Percentiles rank a stretch among this genome's conserved stretches.
Evolutionary conservation across 495 filamentous ascomycete species (phyloP).

Genomic region (Hypoxylon lenormandii): DNA sequence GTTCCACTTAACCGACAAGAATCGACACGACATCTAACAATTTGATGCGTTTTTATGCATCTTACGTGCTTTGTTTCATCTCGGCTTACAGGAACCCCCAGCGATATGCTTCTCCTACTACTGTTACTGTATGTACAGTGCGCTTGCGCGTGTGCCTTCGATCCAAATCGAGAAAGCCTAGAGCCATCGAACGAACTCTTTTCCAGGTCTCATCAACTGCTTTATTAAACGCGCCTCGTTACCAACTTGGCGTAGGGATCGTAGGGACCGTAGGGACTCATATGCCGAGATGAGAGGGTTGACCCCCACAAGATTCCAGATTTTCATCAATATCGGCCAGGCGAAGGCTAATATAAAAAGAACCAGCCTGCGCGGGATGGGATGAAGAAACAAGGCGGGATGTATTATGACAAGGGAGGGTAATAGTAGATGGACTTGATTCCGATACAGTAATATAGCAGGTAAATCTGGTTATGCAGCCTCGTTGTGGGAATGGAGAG

Average conservation of each 20-base stretch:
- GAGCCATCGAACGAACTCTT: slow-evolving; percentile 5
- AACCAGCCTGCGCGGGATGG: slow-evolving; percentile 21
- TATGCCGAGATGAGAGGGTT: slow-evolving; percentile 45
- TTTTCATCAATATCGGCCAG: slow-evolving; percentile 31
- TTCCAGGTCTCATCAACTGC: slow-evolving; percentile 16
- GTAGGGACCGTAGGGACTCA: slow-evolving; percentile 9
- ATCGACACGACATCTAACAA: slow-evolving; percentile 33
- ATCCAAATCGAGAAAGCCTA: slow-evolving; percentile 13
- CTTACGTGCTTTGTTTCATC: slow-evolving; percentile 40
- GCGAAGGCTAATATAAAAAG: slow-evolving; percentile 22
- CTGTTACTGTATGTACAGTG: no score
- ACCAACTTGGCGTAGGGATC: slow-evolving; percentile 16
- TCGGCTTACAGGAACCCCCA: slow-evolving; percentile 36
- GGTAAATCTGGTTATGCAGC: slow-evolving; percentile 24
- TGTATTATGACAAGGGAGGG: neutral
- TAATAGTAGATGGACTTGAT: slow-evolving; percentile 10
- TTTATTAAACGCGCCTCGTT: slow-evolving; percentile 29
- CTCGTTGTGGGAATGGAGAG: slow-evolving; percentile 5
- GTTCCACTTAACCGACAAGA: slow-evolving; percentile 22
- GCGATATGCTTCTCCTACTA: slow-evolving; percentile 8
- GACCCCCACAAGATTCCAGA: slow-evolving; percentile 39
- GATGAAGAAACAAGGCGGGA: slow-evolving; percentile 24
- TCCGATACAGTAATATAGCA: slow-evolving; percentile 10
- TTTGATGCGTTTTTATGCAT: slow-evolving; percentile 37
- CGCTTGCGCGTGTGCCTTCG: slow-evolving; percentile 9